These are phyloP conservation scores for Pleurozium schreberi DNA, from an alignment of 225 moss, liverwort and hornwort genomes.

Conservation along the genomic window DNA sequence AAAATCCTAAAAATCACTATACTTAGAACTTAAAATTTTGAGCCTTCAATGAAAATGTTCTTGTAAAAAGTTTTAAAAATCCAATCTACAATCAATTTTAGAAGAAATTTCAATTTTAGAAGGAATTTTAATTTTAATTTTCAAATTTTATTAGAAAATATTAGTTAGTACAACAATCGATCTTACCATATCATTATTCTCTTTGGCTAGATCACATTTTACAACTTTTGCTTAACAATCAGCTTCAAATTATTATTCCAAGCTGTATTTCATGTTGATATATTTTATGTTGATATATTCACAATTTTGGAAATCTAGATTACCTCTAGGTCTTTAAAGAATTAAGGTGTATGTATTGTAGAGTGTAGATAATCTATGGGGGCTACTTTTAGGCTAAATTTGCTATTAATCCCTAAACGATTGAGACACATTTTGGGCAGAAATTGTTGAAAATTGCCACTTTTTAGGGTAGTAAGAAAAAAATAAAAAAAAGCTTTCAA, in stretches of 20 bases:
- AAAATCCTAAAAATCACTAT: fast-evolving
- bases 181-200: too few relatives aligned
- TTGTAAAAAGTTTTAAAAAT: neutral
- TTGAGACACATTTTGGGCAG: too few relatives aligned
- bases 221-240: neutral
- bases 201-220: neutral
- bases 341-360: neutral
- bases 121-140: neutral
- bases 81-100: neutral
- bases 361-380: neutral
- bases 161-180: neutral
- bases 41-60: neutral
- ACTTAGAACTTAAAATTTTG: neutral
- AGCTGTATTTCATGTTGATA: neutral
- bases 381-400: too few relatives aligned
- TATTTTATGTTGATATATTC: neutral
- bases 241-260: neutral
- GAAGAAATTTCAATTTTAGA: neutral
- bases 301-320: neutral
- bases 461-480: too few relatives aligned
- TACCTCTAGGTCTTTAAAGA: fast-evolving
- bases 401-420: too few relatives aligned
- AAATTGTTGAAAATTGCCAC: too few relatives aligned
- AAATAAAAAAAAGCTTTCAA: too few relatives aligned
- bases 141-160: neutral